A percentile compares a stretch with the other conserved stretches of the same genome.
phyloP scores from a whole-genome alignment of 2,329 filamentous ascomycete genomes.

The Verticillium albo-atrum region DNA sequence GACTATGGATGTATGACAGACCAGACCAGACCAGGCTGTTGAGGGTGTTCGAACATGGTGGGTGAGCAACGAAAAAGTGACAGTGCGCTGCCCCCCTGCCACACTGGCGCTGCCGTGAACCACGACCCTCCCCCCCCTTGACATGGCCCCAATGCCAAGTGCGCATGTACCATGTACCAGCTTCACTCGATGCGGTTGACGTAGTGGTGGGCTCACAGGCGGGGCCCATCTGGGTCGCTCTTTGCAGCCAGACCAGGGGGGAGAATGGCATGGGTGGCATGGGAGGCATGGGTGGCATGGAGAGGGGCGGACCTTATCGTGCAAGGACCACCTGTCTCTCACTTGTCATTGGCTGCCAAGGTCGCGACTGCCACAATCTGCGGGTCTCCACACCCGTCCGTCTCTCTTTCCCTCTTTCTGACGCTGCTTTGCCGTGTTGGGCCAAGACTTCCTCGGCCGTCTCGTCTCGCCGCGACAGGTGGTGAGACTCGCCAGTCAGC shows the following conservation, averaged over 20 bases:
- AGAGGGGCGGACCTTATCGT: not conserved
- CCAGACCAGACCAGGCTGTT: too few relatives aligned
- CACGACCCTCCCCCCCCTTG: not conserved
- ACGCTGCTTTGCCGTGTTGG: not conserved
- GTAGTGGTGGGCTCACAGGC: slow-evolving; percentile 1
- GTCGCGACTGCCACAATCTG: not conserved
- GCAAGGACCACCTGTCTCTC: not conserved
- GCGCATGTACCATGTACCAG: not conserved
- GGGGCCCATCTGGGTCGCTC: not conserved
- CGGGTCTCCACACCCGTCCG: not conserved
- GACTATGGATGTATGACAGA: not conserved
- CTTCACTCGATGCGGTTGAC: not conserved
- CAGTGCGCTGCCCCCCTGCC: not conserved
- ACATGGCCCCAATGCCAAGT: slow-evolving; percentile 1
- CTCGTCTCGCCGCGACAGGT: not conserved
- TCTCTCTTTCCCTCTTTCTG: not conserved
- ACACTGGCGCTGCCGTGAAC: not conserved
- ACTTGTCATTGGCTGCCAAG: not conserved
- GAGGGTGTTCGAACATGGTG: too few relatives aligned
- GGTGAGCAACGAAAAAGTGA: not conserved
- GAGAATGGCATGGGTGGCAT: not conserved
- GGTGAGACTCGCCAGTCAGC: not conserved
- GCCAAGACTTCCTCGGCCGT: not conserved
- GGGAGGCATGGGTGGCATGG: not conserved
- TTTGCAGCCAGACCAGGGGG: not conserved